Evolutionary conservation across 2,329 filamentous ascomycete genomes (phyloP).

Genomic region (Hypoxylon sp.): DNA sequence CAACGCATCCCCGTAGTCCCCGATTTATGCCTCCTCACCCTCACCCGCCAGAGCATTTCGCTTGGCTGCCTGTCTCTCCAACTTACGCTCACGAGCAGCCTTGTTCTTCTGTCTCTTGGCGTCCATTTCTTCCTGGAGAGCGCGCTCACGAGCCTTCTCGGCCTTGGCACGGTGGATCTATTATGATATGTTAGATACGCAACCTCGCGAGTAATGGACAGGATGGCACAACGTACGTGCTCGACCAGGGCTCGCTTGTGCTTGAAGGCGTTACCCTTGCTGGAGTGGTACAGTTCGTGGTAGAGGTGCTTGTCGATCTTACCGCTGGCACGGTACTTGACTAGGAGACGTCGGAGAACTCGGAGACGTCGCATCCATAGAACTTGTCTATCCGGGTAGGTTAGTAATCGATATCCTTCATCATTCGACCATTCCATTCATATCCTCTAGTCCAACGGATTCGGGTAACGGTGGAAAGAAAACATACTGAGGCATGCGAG

Average conservation of each 20-base stretch:
- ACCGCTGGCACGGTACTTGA: slow-evolving; percentile 99
- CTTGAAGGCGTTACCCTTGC: slow-evolving; percentile 99
- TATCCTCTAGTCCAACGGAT: background rate
- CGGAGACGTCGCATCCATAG: slow-evolving; percentile 99
- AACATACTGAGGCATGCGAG: slow-evolving; percentile 96
- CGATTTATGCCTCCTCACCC: slow-evolving; percentile 68
- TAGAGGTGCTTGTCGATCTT: slow-evolving; percentile 99
- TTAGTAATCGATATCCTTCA: slow-evolving; percentile 18
- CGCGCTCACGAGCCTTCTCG: slow-evolving; percentile 96
- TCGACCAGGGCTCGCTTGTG: slow-evolving; percentile 99
- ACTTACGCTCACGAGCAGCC: slow-evolving; percentile 98
- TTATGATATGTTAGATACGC: slow-evolving; percentile 43
- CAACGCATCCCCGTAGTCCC: slow-evolving; percentile 50
- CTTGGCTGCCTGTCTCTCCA: slow-evolving; percentile 93
- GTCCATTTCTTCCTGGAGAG: slow-evolving; percentile 99
- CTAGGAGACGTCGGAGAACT: slow-evolving; percentile 97
- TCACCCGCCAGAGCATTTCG: slow-evolving; percentile 86
- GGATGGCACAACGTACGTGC: slow-evolving; percentile 82
- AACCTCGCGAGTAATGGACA: background rate
- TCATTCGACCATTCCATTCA: background rate
- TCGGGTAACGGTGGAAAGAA: slow-evolving; percentile 17
- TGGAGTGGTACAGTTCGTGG: slow-evolving; percentile 99
- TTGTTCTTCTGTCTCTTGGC: slow-evolving; percentile 99
- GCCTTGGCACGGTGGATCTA: slow-evolving; percentile 99
- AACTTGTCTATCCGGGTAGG: slow-evolving; percentile 78